Conservation (phyloP, 805 yeast genomes). For the Candida sanyiensis region DNA sequence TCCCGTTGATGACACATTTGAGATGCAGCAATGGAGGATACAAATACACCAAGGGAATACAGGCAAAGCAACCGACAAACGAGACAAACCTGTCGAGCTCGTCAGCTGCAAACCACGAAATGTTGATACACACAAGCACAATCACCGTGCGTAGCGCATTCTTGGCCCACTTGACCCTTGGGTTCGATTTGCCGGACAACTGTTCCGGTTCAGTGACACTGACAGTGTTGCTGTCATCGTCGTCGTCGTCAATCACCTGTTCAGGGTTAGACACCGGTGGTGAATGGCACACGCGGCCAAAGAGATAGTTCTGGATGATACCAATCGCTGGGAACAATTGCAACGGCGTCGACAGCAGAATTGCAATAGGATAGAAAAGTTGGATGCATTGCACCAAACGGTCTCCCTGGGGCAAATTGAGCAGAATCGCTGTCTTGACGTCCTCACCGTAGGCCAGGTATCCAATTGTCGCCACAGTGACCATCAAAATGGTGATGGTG, state of each 20-base stretch:
- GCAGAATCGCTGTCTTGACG: constrained; percentile 61
- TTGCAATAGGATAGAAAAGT: constrained; percentile 67
- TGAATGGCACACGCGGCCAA: constrained; percentile 18
- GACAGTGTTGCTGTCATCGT: constrained; percentile 27
- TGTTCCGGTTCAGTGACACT: constrained; percentile 14
- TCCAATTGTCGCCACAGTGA: constrained; percentile 61
- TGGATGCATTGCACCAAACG: constrained; percentile 58
- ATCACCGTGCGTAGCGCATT: constrained; percentile 50
- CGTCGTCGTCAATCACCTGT: not conserved
- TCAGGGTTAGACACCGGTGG: not conserved
- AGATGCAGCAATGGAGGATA: constrained; percentile 77
- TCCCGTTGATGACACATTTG: constrained; percentile 28
- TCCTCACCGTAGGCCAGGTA: constrained; percentile 62
- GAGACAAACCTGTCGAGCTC: constrained; percentile 71
- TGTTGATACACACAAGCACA: constrained; percentile 47
- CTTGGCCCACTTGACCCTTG: constrained; percentile 57
- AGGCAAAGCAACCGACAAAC: constrained; percentile 78
- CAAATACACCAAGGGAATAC: constrained; percentile 81
- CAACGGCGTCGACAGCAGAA: constrained; percentile 72
- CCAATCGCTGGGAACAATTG: constrained; percentile 77
- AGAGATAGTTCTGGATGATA: constrained; percentile 59
- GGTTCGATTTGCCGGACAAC: constrained; percentile 50
- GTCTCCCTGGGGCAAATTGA: constrained; percentile 68
- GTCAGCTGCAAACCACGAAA: constrained; percentile 64
- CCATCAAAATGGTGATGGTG: constrained; percentile 58